phyloP scores from a whole-genome alignment of 441 rosid species.

The Erysimum cheiri region DNA sequence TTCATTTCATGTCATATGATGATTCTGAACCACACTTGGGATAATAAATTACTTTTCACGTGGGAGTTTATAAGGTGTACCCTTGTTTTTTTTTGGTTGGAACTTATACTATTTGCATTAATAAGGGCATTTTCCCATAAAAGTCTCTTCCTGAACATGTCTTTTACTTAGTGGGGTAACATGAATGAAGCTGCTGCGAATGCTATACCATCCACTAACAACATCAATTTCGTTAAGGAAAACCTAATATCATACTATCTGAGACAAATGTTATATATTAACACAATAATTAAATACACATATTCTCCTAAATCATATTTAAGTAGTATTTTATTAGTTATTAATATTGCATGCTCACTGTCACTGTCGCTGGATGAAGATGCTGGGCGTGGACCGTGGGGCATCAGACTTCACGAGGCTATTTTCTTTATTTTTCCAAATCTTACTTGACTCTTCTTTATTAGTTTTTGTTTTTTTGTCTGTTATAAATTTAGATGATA shows the following conservation, averaged over 20 bases:
- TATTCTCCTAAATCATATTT: not conserved
- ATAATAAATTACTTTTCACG: slow-evolving; percentile 5
- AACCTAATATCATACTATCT: not conserved
- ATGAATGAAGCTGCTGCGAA: too few relatives aligned
- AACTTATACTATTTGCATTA: not conserved
- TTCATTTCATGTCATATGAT: slow-evolving; percentile 15
- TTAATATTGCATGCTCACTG: slow-evolving; percentile 40
- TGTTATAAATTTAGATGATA: slow-evolving; percentile 23
- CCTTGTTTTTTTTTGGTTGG: not conserved
- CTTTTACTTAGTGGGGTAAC: too few relatives aligned
- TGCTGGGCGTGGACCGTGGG: slow-evolving; percentile 46
- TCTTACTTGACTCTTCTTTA: slow-evolving; percentile 27
- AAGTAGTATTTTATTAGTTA: not conserved
- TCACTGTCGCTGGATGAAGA: slow-evolving; percentile 31
- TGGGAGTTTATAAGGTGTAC: not conserved
- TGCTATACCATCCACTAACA: not conserved
- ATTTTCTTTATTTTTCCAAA: slow-evolving; percentile 12
- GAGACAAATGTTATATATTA: not conserved
- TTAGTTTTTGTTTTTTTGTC: slow-evolving; percentile 15
- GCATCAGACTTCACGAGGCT: slow-evolving; percentile 40
- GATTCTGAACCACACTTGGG: not conserved
- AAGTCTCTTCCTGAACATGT: not conserved
- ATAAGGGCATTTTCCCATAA: not conserved
- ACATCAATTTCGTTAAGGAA: not conserved
- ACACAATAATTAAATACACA: not conserved